Conservation (phyloP, 805 yeast genomes). For the Saturnispora serradocipensis region DNA sequence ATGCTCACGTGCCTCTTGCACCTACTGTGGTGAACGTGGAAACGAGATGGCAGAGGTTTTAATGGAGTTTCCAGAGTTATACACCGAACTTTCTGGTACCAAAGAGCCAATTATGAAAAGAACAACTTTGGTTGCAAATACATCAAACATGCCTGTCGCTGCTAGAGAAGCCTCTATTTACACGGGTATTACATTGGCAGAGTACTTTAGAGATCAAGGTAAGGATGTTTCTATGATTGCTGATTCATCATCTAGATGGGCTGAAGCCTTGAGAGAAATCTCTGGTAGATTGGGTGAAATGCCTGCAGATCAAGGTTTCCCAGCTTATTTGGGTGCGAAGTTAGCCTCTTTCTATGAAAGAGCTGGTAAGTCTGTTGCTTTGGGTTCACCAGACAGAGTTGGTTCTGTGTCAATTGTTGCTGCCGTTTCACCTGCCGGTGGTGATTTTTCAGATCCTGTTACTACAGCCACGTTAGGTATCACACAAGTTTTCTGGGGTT, state of each 20-base stretch:
- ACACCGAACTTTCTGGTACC: conserved; percentile 81
- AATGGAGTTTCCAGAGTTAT: conserved; percentile 98
- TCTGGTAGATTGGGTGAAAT: conserved; percentile 99
- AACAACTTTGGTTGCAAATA: conserved; percentile 96
- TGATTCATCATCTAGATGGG: conserved; percentile 99
- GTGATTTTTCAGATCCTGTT: conserved; percentile 99
- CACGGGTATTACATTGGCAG: conserved; percentile 98
- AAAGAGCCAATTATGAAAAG: conserved; percentile 99
- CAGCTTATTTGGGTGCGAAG: conserved; percentile 98
- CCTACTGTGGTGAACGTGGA: conserved; percentile 92
- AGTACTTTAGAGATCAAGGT: conserved; percentile 99
- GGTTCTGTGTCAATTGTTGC: conserved; percentile 99
- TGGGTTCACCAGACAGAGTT: conserved; percentile 92
- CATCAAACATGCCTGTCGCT: conserved; percentile 99
- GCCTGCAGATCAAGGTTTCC: conserved; percentile 99
- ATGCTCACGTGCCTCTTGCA: too few relatives aligned
- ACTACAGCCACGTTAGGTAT: conserved; percentile 98
- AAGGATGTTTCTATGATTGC: conserved; percentile 99
- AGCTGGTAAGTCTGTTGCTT: conserved; percentile 93
- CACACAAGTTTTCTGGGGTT: conserved; percentile 99
- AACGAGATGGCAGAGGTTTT: conserved; percentile 99
- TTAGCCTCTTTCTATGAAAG: conserved; percentile 98
- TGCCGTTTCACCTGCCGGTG: conserved; percentile 99
- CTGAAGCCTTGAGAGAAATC: conserved; percentile 98
- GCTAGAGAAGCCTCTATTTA: conserved; percentile 99